phyloP scores from a whole-genome alignment of 2,329 filamentous ascomycete species.

The Penicillium occitanis region DNA sequence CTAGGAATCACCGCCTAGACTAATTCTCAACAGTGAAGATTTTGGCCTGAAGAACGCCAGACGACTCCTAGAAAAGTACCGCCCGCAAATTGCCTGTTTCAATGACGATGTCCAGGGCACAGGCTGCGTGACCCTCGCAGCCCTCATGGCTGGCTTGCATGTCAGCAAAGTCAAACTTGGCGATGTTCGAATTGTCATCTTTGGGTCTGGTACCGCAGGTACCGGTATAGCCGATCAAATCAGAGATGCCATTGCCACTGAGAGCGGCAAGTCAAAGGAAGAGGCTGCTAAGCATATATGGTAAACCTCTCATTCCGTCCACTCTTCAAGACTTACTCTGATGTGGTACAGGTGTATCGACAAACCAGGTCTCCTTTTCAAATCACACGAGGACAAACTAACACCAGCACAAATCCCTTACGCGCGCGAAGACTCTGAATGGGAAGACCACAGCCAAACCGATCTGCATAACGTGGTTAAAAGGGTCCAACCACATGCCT shows the following conservation, averaged over 20 bases:
- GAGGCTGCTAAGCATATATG: constrained; percentile 80
- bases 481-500: constrained; percentile 71
- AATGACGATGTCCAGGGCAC: constrained; percentile 92
- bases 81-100: constrained; percentile 74
- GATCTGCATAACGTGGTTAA: constrained; percentile 67
- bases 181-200: constrained; percentile 71
- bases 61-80: constrained; percentile 73
- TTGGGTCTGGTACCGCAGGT: constrained; percentile 78
- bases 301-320: background rate
- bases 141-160: constrained; percentile 72
- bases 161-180: constrained; percentile 65
- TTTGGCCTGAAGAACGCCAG: constrained; percentile 77
- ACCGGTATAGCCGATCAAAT: constrained; percentile 86
- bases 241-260: constrained; percentile 71
- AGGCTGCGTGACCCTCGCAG: constrained; percentile 81
- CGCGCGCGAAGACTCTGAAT: constrained; percentile 64
- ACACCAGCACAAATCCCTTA: constrained; percentile 68
- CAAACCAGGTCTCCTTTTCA: constrained; percentile 73
- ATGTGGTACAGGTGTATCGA: constrained; percentile 67
- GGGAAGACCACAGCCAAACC: constrained; percentile 56
- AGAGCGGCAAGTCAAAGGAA: constrained; percentile 65
- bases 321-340: constrained; percentile 41
- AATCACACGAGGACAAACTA: constrained; percentile 59
- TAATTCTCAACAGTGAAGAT: constrained; percentile 57
- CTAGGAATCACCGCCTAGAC: background rate